phyloP scores from a whole-genome alignment of 257 asterid species.

The Coffea canephora region DNA sequence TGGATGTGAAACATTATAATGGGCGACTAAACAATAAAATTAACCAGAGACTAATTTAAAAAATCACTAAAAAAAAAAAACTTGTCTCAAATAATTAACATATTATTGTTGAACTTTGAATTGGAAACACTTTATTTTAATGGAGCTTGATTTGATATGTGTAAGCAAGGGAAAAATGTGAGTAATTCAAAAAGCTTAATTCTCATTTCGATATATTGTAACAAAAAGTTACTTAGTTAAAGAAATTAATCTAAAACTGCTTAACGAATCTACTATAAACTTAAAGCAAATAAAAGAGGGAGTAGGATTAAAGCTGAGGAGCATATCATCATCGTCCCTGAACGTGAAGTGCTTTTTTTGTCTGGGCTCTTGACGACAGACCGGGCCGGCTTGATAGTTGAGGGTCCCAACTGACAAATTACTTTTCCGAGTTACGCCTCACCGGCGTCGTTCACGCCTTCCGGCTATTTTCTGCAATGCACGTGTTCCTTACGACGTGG shows the following conservation, averaged over 20 bases:
- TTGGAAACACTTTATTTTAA: no score
- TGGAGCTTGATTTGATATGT: no score
- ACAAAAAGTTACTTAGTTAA: no score
- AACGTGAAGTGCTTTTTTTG: slow-evolving; percentile 16
- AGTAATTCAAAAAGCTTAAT: no score
- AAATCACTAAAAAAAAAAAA: no score
- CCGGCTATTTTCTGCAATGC: slow-evolving; percentile 10
- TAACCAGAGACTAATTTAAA: no score
- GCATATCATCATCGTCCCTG: slow-evolving; percentile 14
- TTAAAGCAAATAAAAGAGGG: background rate
- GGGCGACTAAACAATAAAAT: no score
- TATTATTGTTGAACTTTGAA: no score
- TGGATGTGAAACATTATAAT: no score
- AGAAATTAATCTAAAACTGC: background rate
- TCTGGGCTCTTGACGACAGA: slow-evolving; percentile 27
- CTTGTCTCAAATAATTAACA: no score
- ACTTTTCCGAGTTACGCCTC: slow-evolving; percentile 27
- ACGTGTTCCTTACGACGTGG: slow-evolving; percentile 32
- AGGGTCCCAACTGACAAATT: slow-evolving; percentile 14
- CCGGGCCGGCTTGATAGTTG: slow-evolving; percentile 21
- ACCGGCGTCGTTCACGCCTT: slow-evolving; percentile 31
- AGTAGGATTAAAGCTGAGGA: background rate
- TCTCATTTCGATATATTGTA: no score
- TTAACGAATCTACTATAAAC: background rate
- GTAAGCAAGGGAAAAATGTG: no score